These are phyloP conservation scores for Leccinum fibrillosum DNA, from an alignment of 768 basidiomycete species.

Conservation along the genomic window DNA sequence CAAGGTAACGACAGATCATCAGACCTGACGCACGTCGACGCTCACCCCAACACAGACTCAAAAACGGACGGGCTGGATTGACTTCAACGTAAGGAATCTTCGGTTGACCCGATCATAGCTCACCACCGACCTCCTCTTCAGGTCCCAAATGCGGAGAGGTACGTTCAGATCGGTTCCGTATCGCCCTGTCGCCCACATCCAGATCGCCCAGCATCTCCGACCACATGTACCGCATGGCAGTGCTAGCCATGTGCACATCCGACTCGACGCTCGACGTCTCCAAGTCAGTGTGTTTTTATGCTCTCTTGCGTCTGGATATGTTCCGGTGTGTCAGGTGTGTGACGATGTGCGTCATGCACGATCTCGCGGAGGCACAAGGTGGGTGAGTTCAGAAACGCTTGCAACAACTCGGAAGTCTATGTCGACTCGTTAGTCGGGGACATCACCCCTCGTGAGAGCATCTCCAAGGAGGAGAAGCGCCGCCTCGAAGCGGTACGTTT, in stretches of 20 bases:
- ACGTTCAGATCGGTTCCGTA: background rate
- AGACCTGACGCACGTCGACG: background rate
- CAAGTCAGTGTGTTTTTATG: slow-evolving; percentile 45
- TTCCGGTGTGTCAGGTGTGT: slow-evolving; percentile 45
- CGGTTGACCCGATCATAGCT: background rate
- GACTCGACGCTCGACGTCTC: slow-evolving; percentile 68
- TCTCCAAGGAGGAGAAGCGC: no score
- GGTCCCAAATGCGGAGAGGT: slow-evolving; percentile 86
- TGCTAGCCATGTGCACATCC: slow-evolving; percentile 87
- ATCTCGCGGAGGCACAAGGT: slow-evolving; percentile 95
- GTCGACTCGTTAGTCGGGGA: no score
- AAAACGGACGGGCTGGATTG: slow-evolving; percentile 93
- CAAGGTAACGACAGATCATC: slow-evolving; percentile 55
- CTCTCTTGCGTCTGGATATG: background rate
- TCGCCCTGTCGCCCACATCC: background rate
- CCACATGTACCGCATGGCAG: slow-evolving; percentile 96
- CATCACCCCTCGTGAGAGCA: no score
- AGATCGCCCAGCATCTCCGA: slow-evolving; percentile 69
- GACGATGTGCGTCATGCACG: slow-evolving; percentile 93
- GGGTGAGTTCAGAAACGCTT: background rate
- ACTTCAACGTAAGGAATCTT: slow-evolving; percentile 49
- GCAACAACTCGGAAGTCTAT: no score
- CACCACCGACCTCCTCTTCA: slow-evolving; percentile 27
- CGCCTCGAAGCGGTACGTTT: no score
- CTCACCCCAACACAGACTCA: slow-evolving; percentile 60